These are phyloP conservation scores for Megacollybia marginata DNA, from an alignment of 768 basidiomycete species.

Conservation along the genomic window DNA sequence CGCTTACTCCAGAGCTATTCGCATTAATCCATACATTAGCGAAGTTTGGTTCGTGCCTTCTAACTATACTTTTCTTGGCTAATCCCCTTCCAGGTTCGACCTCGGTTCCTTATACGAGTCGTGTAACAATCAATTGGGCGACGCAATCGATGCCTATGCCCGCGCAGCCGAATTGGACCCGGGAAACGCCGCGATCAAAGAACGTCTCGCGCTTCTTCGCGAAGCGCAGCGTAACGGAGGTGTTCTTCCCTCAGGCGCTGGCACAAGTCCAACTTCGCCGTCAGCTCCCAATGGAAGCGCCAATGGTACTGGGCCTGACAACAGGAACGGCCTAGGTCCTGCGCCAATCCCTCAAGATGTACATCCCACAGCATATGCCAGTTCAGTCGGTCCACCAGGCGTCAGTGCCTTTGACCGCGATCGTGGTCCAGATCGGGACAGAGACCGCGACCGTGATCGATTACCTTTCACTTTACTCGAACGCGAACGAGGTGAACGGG, in stretches of 20 bases:
- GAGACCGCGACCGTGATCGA: background rate
- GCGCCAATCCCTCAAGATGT: slow-evolving; percentile 94
- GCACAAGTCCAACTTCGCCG: background rate
- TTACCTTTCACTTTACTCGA: too few relatives aligned
- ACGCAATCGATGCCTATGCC: slow-evolving; percentile 97
- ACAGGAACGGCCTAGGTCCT: slow-evolving; percentile 42
- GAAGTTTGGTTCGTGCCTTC: slow-evolving; percentile 59
- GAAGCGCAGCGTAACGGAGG: slow-evolving; percentile 63
- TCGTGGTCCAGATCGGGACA: slow-evolving; percentile 23
- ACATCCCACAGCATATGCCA: slow-evolving; percentile 91
- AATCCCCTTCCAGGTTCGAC: slow-evolving; percentile 66
- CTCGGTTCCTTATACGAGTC: slow-evolving; percentile 95
- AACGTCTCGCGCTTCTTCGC: slow-evolving; percentile 70
- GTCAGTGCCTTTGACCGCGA: slow-evolving; percentile 23
- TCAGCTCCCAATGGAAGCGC: slow-evolving; percentile 10
- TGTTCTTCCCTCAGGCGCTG: slow-evolving; percentile 24
- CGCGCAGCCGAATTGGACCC: slow-evolving; percentile 94
- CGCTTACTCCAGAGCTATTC: slow-evolving; percentile 96
- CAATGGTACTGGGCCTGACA: slow-evolving; percentile 46
- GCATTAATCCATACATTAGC: slow-evolving; percentile 96
- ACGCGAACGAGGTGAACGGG: too few relatives aligned
- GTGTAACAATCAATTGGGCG: slow-evolving; percentile 98
- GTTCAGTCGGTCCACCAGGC: slow-evolving; percentile 66
- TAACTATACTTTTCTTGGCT: slow-evolving; percentile 47
- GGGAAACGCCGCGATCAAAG: slow-evolving; percentile 71